Evolutionary conservation across 352 stramenopile species (phyloP), one percentile per base, ranked within the genome.

Genomic region (Phytopythium kandeliae): DNA sequence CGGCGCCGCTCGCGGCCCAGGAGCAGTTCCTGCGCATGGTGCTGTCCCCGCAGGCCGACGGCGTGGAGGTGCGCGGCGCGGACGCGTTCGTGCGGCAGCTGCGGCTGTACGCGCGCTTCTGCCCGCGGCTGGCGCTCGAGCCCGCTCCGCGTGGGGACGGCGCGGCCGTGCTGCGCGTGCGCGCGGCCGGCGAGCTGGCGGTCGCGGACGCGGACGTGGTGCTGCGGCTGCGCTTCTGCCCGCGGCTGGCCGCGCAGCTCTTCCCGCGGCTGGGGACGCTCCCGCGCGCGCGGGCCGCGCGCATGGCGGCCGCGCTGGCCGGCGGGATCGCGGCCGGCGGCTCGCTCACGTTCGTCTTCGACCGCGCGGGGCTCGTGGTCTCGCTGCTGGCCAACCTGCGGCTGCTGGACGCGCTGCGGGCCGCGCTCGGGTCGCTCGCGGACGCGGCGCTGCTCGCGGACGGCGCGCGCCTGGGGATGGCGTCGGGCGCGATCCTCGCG

Each of bases 81-180:
- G 59, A 68, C 24, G 56, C 50, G 0, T 69, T 69, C 47, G 45
- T 73, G 28, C 54, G 67, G 31, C 64, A 73, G 54, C 67, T 62
- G 59, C 51, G 56, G 28, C 55, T 68, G 10, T 65, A 65, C 28
- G 54, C 47, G 37, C 54, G 60, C 28, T 45, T 62, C 47, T 66
- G 66, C 48, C 40, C 51, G 2, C 43, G 51, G 31, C 67, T 34
- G 26, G 49, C 51, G 22, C 48, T 74, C 11, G 55, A 63, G 41
- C 65, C n/a, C n/a, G n/a, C n/a, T n/a, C n/a, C n/a, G n/a, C n/a
- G n/a, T n/a, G n/a, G n/a, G n/a, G n/a, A n/a, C 28, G 28, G 28
- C 28, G 28, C 28, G 28, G 5, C 65, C 11, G 47, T 24, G 17
- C 44, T 8, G 44, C 54, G 38, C 58, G 54, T 44, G 1, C 47